Conservation (phyloP, 2,329 filamentous ascomycete species). For the Alternaria triticina region DNA sequence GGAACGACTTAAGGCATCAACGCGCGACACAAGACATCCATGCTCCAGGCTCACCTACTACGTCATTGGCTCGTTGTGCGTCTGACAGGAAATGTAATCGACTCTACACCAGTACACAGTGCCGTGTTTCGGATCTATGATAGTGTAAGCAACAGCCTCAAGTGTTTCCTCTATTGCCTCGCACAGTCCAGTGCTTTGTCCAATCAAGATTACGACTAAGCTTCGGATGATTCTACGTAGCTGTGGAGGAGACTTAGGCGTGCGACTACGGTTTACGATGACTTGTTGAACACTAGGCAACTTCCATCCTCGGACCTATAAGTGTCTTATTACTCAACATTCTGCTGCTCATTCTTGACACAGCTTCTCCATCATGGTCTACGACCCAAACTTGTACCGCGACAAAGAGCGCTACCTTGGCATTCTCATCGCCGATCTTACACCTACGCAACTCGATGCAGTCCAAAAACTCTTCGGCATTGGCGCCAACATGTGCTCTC, state of each 20-base stretch:
- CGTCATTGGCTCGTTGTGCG: background rate
- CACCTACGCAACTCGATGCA: constrained; percentile 8
- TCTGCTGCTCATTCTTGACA: no score
- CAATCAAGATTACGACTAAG: no score
- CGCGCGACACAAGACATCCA: background rate
- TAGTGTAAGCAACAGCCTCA: background rate
- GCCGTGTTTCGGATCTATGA: background rate
- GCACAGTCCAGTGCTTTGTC: no score
- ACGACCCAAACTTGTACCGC: background rate
- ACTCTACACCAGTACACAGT: background rate
- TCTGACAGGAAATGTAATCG: background rate
- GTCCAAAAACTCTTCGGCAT: constrained; percentile 11
- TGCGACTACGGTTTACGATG: no score
- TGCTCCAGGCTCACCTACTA: background rate
- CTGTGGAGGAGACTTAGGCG: no score
- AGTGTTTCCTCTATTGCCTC: no score
- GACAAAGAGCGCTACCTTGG: constrained; percentile 2
- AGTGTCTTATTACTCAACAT: no score
- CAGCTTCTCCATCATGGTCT: constrained; percentile 2
- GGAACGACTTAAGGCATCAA: background rate
- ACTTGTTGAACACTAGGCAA: no score
- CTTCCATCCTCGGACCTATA: no score
- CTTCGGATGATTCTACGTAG: no score
- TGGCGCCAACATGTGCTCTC: background rate
- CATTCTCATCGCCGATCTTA: constrained; percentile 7